A percentile compares a stretch with the other conserved stretches of the same genome.
Evolutionary conservation across 108 stramenopile genomes (phyloP).

Genomic region (Nitzschia sp.): DNA sequence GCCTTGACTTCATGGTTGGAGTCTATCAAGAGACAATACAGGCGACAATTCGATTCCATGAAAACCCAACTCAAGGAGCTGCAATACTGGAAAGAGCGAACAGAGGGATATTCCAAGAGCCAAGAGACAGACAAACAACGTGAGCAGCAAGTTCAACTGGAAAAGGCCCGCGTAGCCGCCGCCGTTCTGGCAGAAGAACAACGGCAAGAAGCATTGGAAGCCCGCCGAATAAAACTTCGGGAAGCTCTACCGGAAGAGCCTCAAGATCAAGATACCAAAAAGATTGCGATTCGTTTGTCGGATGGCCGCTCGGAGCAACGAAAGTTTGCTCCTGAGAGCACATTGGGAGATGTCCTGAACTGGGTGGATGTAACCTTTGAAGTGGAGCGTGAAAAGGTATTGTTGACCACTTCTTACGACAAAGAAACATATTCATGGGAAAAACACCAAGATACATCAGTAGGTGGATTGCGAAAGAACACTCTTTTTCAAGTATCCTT

Average conservation of each 20-base stretch:
- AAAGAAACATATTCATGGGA: constrained; percentile 60
- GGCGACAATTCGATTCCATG: constrained; percentile 60
- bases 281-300: constrained; percentile 67
- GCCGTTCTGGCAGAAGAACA: constrained; percentile 37
- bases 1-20: constrained; percentile 66
- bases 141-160: constrained; percentile 37
- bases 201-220: constrained; percentile 38
- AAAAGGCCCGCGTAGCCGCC: constrained; percentile 37
- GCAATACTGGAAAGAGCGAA: constrained; percentile 53
- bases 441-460: constrained; percentile 35
- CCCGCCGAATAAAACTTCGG: constrained; percentile 47
- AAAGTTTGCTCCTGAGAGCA: constrained; percentile 49
- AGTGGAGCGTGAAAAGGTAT: constrained; percentile 71
- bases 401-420: constrained; percentile 76
- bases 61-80: constrained; percentile 54
- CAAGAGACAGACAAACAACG: constrained; percentile 52
- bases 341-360: constrained; percentile 64
- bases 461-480: constrained; percentile 67
- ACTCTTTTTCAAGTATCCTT: constrained; percentile 61
- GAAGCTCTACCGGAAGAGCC: constrained; percentile 61
- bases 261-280: constrained; percentile 48
- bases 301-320: constrained; percentile 49
- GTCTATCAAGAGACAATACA: constrained; percentile 64
- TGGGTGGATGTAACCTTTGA: constrained; percentile 79
- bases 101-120: constrained; percentile 56